phyloP scores from a whole-genome alignment of 2,329 filamentous ascomycete species.

The Cladosporium sp. region DNA sequence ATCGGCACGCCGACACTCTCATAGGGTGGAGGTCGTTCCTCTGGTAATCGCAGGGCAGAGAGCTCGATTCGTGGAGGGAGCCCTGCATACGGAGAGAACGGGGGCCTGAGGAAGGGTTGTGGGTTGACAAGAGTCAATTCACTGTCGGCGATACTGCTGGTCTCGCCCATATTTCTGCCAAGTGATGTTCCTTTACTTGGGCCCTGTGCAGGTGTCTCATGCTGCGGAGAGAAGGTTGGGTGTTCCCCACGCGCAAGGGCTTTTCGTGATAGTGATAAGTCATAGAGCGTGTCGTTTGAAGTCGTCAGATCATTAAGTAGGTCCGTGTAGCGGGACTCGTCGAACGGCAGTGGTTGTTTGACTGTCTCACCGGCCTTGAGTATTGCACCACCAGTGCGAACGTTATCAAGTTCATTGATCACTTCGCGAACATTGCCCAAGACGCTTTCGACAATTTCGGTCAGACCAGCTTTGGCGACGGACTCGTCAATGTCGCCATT shows the following conservation, averaged over 20 bases:
- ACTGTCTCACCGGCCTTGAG: constrained; percentile 29
- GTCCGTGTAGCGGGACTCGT: constrained; percentile 70
- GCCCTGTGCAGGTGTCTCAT: constrained; percentile 9
- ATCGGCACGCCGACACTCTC: constrained; percentile 42
- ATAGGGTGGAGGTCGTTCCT: constrained; percentile 47
- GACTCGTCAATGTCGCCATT: constrained; percentile 70
- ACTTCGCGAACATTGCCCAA: constrained; percentile 78
- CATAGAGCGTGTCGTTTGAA: constrained; percentile 75
- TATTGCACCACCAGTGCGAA: constrained; percentile 47
- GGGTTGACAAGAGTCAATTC: constrained; percentile 42
- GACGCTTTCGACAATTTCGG: constrained; percentile 72
- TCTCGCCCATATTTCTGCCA: constrained; percentile 13
- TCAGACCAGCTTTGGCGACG: constrained; percentile 62
- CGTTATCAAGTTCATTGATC: constrained; percentile 67
- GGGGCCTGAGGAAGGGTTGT: constrained; percentile 23
- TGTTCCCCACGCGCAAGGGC: constrained; percentile 36
- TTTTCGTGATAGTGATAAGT: constrained; percentile 64
- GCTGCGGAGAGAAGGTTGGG: constrained; percentile 25
- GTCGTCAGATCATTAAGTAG: constrained; percentile 69
- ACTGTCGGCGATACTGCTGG: constrained; percentile 33
- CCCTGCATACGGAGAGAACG: constrained; percentile 30
- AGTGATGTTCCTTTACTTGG: not conserved
- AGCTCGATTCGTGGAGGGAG: constrained; percentile 43
- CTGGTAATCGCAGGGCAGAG: constrained; percentile 40
- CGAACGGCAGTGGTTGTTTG: constrained; percentile 48